Conservation (phyloP, 1,139 yeast species). For the Blastobotrys arbuscula region DNA sequence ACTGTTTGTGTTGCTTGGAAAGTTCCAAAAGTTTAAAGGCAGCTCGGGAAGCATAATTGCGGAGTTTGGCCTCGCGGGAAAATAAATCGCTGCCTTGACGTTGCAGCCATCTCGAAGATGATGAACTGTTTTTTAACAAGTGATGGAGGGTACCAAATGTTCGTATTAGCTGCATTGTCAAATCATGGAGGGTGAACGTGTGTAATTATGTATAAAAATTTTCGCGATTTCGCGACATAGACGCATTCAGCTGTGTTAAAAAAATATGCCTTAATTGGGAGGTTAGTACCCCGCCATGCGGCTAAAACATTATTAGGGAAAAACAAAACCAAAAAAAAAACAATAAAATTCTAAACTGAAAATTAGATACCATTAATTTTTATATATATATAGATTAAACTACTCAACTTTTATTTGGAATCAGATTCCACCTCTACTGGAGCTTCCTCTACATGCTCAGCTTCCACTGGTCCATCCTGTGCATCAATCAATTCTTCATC, state of each 20-base stretch:
- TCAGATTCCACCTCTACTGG: background rate
- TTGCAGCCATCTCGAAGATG: constrained; percentile 67
- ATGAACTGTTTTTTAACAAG: constrained; percentile 24
- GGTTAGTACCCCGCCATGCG: too few relatives aligned
- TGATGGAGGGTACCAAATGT: background rate
- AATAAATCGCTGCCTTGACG: constrained; percentile 62
- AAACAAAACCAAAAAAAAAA: too few relatives aligned
- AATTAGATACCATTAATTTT: background rate
- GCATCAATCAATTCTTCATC: constrained; percentile 5
- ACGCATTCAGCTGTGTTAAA: too few relatives aligned
- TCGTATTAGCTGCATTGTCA: background rate
- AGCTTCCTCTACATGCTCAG: background rate
- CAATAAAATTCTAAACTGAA: too few relatives aligned
- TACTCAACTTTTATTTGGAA: too few relatives aligned
- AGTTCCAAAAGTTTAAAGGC: constrained; percentile 73
- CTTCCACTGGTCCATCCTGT: background rate
- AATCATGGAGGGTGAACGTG: too few relatives aligned
- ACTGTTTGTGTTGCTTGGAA: constrained; percentile 48
- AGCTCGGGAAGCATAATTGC: constrained; percentile 73
- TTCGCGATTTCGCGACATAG: too few relatives aligned
- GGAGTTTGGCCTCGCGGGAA: constrained; percentile 58
- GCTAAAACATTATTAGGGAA: too few relatives aligned
- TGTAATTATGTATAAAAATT: too few relatives aligned
- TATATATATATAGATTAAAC: too few relatives aligned
- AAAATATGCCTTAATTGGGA: too few relatives aligned